Evolutionary conservation across 1,139 yeast species (phyloP).

Genomic region (Diutina sp.): DNA sequence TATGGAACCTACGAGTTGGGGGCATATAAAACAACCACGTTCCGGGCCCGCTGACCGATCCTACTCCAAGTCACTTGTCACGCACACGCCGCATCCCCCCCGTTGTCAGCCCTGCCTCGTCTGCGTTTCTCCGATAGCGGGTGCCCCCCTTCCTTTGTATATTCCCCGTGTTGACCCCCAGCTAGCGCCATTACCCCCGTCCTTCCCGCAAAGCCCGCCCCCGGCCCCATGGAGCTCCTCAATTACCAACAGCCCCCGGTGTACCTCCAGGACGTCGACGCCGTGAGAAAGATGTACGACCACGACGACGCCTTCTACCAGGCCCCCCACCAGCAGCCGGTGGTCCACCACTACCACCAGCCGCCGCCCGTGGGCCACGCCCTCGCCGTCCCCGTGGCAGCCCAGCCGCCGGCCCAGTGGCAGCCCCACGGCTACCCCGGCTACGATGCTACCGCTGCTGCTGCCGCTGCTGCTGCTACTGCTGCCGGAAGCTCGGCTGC

Average conservation of each 20-base stretch:
- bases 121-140: no score
- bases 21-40: background rate
- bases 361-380: background rate
- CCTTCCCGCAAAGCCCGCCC: no score
- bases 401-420: background rate
- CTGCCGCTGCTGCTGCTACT: background rate
- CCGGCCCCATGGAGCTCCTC: background rate
- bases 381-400: background rate
- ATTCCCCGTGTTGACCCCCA: no score
- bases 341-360: background rate
- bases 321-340: background rate
- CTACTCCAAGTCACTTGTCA: background rate
- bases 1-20: background rate
- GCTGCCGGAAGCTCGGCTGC: background rate
- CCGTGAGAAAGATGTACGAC: background rate
- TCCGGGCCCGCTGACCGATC: background rate
- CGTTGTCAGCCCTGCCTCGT: no score
- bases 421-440: background rate
- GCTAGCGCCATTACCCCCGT: no score
- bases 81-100: background rate
- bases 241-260: constrained; percentile 1
- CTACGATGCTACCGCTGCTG: background rate
- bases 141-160: no score
- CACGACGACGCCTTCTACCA: background rate
- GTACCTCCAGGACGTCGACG: constrained; percentile 1